Conservation (phyloP, 2,329 filamentous ascomycete species). For the Neofusicoccum cordaticola region DNA sequence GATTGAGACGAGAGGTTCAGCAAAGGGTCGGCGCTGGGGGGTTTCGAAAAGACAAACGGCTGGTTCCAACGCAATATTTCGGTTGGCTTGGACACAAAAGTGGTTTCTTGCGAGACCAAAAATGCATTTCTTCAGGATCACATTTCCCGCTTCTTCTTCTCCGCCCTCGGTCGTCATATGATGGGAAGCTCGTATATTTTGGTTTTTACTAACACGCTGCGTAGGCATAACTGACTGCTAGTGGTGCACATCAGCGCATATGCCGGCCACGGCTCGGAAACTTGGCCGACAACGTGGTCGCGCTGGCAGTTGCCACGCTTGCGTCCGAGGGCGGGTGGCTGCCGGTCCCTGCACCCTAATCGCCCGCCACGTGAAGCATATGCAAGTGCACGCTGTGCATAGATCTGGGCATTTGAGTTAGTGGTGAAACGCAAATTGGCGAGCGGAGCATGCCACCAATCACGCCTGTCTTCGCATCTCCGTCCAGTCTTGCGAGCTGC, state of each 20-base stretch:
- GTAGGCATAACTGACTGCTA: background rate
- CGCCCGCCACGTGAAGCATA: background rate
- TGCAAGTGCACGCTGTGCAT: background rate
- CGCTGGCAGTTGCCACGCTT: background rate
- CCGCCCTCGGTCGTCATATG: background rate
- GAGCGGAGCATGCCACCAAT: background rate
- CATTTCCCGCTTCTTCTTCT: background rate
- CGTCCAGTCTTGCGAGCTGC: background rate
- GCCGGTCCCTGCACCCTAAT: background rate
- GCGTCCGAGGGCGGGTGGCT: background rate
- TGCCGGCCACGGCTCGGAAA: background rate
- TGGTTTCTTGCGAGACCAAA: constrained; percentile 2
- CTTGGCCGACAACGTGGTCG: background rate
- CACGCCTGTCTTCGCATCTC: background rate
- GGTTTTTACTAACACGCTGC: background rate
- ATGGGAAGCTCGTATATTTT: background rate
- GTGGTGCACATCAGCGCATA: background rate
- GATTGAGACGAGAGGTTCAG: background rate
- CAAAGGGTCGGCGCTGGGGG: constrained; percentile 8
- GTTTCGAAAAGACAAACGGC: background rate
- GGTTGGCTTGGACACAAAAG: constrained; percentile 11
- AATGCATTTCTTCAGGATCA: constrained; percentile 9
- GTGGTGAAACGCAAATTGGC: background rate
- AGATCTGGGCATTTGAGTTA: background rate
- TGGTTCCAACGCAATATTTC: constrained; percentile 13